Percentiles rank a stretch among this genome's conserved stretches.
Conservation (phyloP, 306 rosid species). For the Cicer arietinum region DNA sequence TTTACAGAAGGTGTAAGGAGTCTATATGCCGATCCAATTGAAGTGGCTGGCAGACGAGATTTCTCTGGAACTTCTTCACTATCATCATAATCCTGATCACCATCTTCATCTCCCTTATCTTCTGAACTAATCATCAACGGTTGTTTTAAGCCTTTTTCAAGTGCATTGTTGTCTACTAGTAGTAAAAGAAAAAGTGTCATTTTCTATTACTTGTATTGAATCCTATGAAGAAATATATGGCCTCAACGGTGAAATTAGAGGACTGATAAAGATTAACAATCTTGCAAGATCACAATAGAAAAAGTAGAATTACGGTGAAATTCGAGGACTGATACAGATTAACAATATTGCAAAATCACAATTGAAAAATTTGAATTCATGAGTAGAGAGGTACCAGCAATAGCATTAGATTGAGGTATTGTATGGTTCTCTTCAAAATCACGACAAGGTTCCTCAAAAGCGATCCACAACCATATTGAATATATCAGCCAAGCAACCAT, state of each 20-base stretch:
- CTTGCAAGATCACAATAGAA: constrained; percentile 14
- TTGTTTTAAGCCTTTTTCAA: constrained; percentile 77
- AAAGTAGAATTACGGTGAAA: constrained; percentile 10
- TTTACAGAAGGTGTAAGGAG: constrained; percentile 97
- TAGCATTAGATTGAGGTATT: constrained; percentile 60
- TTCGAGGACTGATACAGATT: constrained; percentile 15
- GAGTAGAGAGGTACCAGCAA: constrained; percentile 59
- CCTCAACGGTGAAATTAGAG: constrained; percentile 34
- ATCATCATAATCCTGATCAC: constrained; percentile 76
- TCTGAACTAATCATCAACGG: constrained; percentile 72
- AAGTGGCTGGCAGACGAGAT: constrained; percentile 75
- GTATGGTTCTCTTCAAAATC: constrained; percentile 52
- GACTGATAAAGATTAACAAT: not conserved
- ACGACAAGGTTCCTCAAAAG: constrained; percentile 86
- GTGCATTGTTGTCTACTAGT: constrained; percentile 51
- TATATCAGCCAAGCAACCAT: constrained; percentile 86
- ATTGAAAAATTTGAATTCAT: constrained; percentile 13
- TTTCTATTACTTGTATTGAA: constrained; percentile 42
- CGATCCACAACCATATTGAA: constrained; percentile 75
- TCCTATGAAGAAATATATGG: constrained; percentile 9
- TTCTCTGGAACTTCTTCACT: constrained; percentile 85
- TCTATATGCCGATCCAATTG: constrained; percentile 79
- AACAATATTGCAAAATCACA: constrained; percentile 25
- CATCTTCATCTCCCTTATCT: constrained; percentile 68
- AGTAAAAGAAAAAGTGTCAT: constrained; percentile 42